A percentile compares a stretch with the other conserved stretches of the same genome.
phyloP scores from a whole-genome alignment of 75 land plant species.

The Pinus taeda region DNA sequence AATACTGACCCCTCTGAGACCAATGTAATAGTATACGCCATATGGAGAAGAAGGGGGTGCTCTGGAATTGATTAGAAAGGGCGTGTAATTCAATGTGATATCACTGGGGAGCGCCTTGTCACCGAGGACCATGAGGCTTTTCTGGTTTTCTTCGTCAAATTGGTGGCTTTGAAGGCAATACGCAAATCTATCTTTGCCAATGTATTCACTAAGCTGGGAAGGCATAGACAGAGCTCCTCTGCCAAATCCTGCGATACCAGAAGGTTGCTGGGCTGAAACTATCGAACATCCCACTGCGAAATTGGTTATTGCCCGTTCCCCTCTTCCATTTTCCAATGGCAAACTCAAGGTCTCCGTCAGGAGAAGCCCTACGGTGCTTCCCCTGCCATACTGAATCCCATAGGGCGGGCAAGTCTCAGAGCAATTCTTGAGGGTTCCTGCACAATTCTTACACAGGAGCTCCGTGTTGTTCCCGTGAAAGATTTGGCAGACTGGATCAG shows the following conservation, averaged over 20 bases:
- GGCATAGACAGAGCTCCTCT: slow-evolving; percentile 54
- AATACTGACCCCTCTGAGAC: slow-evolving; percentile 32
- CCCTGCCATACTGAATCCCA: slow-evolving; percentile 43
- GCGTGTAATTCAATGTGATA: slow-evolving; percentile 25
- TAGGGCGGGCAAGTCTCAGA: slow-evolving; percentile 49
- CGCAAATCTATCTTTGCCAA: slow-evolving; percentile 28
- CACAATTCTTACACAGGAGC: slow-evolving; percentile 10
- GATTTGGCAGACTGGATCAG: slow-evolving; percentile 43
- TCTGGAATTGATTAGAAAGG: slow-evolving; percentile 18
- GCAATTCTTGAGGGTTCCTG: slow-evolving; percentile 17
- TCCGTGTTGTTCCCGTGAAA: slow-evolving; percentile 16
- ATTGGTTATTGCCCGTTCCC: not conserved
- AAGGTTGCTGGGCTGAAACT: slow-evolving; percentile 32
- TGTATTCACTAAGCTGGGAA: slow-evolving; percentile 22
- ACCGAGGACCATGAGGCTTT: slow-evolving; percentile 14
- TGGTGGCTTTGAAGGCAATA: slow-evolving; percentile 37
- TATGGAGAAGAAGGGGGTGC: slow-evolving; percentile 9
- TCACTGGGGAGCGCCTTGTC: slow-evolving; percentile 1
- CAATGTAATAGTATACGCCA: slow-evolving; percentile 52
- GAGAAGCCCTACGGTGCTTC: slow-evolving; percentile 45
- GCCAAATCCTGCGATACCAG: slow-evolving; percentile 59
- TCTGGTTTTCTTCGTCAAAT: slow-evolving; percentile 34
- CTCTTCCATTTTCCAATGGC: not conserved
- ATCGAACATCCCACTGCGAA: slow-evolving; percentile 60
- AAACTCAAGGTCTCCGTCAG: slow-evolving; percentile 43